A percentile compares a stretch with the other conserved stretches of the same genome.
Conservation (phyloP, 2,329 filamentous ascomycete genomes). For the Fusarium xyrophilum region DNA sequence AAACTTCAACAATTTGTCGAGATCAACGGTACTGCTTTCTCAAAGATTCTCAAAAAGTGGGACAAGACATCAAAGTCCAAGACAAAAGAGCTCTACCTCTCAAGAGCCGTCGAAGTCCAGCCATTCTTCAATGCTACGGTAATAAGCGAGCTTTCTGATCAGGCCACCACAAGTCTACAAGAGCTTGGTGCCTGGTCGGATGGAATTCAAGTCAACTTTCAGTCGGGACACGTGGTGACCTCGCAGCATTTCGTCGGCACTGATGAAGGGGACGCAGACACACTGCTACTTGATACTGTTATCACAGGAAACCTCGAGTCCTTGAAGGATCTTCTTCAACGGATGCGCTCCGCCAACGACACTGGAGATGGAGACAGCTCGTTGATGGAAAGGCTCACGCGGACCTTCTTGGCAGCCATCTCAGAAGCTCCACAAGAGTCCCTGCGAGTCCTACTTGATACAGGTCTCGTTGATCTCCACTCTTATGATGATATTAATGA, state of each 20-base stretch:
- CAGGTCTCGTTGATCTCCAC: slow-evolving; percentile 84
- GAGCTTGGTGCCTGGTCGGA: slow-evolving; percentile 97
- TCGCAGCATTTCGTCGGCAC: slow-evolving; percentile 72
- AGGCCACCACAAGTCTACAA: slow-evolving; percentile 93
- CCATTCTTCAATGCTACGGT: slow-evolving; percentile 98
- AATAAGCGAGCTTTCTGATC: slow-evolving; percentile 94
- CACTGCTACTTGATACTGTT: slow-evolving; percentile 85
- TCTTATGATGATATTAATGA: slow-evolving; percentile 98
- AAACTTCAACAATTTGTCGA: slow-evolving; percentile 99
- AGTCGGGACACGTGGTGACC: slow-evolving; percentile 70
- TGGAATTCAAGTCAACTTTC: slow-evolving; percentile 89
- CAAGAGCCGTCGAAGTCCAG: slow-evolving; percentile 94
- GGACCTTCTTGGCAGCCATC: slow-evolving; percentile 89
- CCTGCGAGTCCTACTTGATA: slow-evolving; percentile 78
- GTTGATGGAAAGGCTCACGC: slow-evolving; percentile 78
- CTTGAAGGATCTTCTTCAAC: slow-evolving; percentile 79
- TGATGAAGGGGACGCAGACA: slow-evolving; percentile 89
- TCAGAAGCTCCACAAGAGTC: slow-evolving; percentile 82
- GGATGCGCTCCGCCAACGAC: slow-evolving; percentile 65
- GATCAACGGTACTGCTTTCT: slow-evolving; percentile 96
- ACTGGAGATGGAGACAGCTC: slow-evolving; percentile 64
- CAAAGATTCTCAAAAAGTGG: slow-evolving; percentile 99
- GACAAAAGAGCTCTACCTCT: slow-evolving; percentile 96
- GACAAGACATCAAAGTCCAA: slow-evolving; percentile 99
- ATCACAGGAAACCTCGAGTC: slow-evolving; percentile 79